These are phyloP conservation scores for Tuber magnatum DNA, from an alignment of 495 filamentous ascomycete species.

Conservation along the genomic window DNA sequence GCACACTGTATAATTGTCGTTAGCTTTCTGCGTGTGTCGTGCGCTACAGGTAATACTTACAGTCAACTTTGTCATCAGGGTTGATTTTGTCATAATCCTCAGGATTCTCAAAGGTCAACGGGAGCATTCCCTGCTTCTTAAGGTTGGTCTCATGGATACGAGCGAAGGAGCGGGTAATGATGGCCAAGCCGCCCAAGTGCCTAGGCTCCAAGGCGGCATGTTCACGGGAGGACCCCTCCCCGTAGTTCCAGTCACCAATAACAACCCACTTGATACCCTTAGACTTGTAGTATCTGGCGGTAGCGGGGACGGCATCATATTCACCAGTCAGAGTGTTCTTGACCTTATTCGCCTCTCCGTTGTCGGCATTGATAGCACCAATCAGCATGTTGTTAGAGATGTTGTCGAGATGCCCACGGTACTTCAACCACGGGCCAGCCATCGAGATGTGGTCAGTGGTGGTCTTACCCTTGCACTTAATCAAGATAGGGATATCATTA, in stretches of 20 bases:
- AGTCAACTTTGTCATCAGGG: conserved; percentile 67
- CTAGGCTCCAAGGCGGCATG: conserved; percentile 96
- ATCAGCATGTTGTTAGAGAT: conserved; percentile 99
- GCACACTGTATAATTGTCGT: conserved; percentile 60
- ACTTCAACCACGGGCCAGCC: conserved; percentile 99
- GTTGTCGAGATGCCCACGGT: conserved; percentile 99
- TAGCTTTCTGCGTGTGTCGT: not conserved
- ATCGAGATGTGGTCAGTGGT: conserved; percentile 99
- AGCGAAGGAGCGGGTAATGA: conserved; percentile 92
- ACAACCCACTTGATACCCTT: conserved; percentile 96
- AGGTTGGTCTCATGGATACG: conserved; percentile 99
- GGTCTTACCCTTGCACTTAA: conserved; percentile 97
- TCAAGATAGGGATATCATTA: conserved; percentile 79
- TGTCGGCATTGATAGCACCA: conserved; percentile 89
- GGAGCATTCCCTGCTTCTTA: conserved; percentile 99
- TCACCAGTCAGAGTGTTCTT: conserved; percentile 81
- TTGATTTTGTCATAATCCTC: conserved; percentile 97
- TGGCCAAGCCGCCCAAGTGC: conserved; percentile 92
- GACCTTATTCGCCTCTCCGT: conserved; percentile 97
- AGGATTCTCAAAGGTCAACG: conserved; percentile 86
- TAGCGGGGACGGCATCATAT: conserved; percentile 81
- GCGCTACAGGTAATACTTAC: not conserved
- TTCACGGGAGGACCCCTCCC: conserved; percentile 94
- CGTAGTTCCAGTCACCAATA: conserved; percentile 99
- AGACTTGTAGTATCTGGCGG: conserved; percentile 97